Percentiles rank a stretch among this genome's conserved stretches.
Evolutionary conservation across 305 asterid species (phyloP).

Genomic region (Plantago coronopus): DNA sequence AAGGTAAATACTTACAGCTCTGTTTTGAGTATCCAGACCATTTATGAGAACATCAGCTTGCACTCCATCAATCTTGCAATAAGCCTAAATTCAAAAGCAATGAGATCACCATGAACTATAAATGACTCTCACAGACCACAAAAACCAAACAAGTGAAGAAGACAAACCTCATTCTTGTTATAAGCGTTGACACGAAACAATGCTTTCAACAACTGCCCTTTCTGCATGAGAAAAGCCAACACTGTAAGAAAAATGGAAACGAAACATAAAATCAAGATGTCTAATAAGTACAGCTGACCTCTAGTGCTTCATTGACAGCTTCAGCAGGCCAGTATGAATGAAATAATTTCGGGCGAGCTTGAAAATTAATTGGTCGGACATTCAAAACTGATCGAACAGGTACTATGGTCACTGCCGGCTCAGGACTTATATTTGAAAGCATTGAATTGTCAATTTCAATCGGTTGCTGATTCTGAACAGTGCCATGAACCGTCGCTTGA

Average conservation of each 20-base stretch:
- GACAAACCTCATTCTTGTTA: conserved; percentile 72
- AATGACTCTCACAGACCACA: conserved; percentile 6
- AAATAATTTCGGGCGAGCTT: conserved; percentile 32
- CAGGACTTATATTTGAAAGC: conserved; percentile 34
- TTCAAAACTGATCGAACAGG: conserved; percentile 24
- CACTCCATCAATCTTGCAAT: conserved; percentile 71
- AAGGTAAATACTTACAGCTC: conserved; percentile 58
- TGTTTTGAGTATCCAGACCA: conserved; percentile 58
- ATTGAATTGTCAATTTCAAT: conserved; percentile 24
- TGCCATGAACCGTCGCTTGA: conserved; percentile 28
- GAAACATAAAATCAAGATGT: too few relatives aligned
- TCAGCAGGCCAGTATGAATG: conserved; percentile 56
- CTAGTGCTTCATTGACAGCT: conserved; percentile 42
- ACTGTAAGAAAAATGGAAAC: conserved; percentile 4
- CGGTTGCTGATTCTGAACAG: conserved; percentile 32
- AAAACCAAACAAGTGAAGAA: conserved; percentile 1
- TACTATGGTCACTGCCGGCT: conserved; percentile 31
- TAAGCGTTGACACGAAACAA: conserved; percentile 74
- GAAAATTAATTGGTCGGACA: conserved; percentile 29
- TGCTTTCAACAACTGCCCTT: conserved; percentile 56
- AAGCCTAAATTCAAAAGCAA: conserved; percentile 45
- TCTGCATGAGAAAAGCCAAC: conserved; percentile 39
- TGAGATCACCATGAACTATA: conserved; percentile 13
- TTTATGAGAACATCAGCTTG: conserved; percentile 55
- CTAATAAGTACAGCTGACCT: conserved; percentile 33